Evolutionary conservation across 1,284 basidiomycete species (phyloP), one percentile per base, ranked within the genome.

Genomic region (Erythrobasidium hasegawianum): DNA sequence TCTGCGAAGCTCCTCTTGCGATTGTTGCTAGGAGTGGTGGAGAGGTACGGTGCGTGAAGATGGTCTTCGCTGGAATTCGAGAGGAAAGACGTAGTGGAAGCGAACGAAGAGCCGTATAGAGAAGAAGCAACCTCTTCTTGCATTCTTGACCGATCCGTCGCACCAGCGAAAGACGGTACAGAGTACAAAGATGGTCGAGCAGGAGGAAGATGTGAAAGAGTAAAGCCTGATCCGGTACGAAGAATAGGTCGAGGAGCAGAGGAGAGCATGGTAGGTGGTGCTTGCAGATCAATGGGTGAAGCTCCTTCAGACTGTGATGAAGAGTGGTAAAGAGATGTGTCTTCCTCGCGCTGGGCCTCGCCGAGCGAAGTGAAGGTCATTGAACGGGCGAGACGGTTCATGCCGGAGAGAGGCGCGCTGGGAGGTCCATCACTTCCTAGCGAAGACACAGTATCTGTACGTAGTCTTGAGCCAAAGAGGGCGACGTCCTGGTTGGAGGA

Each of bases 81-180:
- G 14, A 9, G 18, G 18, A 57, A 33, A 9, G 55, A 57, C 9
- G 24, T 18, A 14, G 55, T 33, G 20, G 55, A 57, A 55, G 61
- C 61, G 61, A 64, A 38, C 14, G 61, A 64, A 40, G 61, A 64
- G 5, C 61, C 61, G 41, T 64, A 64, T 4, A 64, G 13, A 45
- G 61, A 64, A 5, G 18, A 16, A 27, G 38, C 16, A 13, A 22
- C 14, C 14, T 57, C 55, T n/a, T 40, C 50, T 18, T 41, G n/a
- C 29, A n/a, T 3, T 38, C 55, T 38, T 57, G 22, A 62, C 18
- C 43, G 59, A n/a, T 64, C 61, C 26, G 45, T 57, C 29, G 50
- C 45, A 39, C 22, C 40, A 33, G 40, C 47, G 14, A 64, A 33
- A 9, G 61, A 64, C 41, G 53, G 26, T 22, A 27, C 33, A 10